phyloP scores from a whole-genome alignment of 2,329 filamentous ascomycete genomes.

The Fusarium protoensiforme region DNA sequence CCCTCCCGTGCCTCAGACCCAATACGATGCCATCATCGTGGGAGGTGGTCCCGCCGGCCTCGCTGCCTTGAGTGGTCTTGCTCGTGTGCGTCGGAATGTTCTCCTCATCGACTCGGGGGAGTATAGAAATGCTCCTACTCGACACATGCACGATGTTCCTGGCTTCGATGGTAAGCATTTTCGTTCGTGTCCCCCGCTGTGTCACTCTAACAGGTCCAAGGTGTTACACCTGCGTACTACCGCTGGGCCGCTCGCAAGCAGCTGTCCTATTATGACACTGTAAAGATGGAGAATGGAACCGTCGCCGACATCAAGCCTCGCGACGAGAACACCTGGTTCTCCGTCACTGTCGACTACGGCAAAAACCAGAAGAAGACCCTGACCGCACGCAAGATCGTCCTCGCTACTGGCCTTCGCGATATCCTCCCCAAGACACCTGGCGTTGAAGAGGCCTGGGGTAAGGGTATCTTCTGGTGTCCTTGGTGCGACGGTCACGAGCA shows the following conservation, averaged over 20 bases:
- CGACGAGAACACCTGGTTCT: conserved; percentile 58
- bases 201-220: conserved; percentile 47
- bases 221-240: conserved; percentile 65
- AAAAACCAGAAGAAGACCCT: conserved; percentile 45
- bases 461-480: conserved; percentile 72
- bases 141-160: conserved; percentile 71
- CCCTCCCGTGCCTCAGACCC: conserved; percentile 18
- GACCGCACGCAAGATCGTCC: conserved; percentile 64
- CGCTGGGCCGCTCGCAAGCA: conserved; percentile 64
- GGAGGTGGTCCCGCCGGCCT: conserved; percentile 69
- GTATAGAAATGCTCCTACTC: conserved; percentile 67
- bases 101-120: conserved; percentile 68
- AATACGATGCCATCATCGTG: conserved; percentile 67
- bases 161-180: conserved; percentile 64
- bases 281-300: conserved; percentile 62
- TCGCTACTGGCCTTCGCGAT: conserved; percentile 68
- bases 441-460: conserved; percentile 64
- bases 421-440: conserved; percentile 66
- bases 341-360: conserved; percentile 46
- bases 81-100: conserved; percentile 65
- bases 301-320: conserved; percentile 56
- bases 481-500: conserved; percentile 75
- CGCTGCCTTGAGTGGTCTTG: conserved; percentile 65
- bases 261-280: conserved; percentile 62
- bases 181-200: rapidly evolving